Conservation (phyloP, 306 rosid species). For the Clitoria ternatea region DNA sequence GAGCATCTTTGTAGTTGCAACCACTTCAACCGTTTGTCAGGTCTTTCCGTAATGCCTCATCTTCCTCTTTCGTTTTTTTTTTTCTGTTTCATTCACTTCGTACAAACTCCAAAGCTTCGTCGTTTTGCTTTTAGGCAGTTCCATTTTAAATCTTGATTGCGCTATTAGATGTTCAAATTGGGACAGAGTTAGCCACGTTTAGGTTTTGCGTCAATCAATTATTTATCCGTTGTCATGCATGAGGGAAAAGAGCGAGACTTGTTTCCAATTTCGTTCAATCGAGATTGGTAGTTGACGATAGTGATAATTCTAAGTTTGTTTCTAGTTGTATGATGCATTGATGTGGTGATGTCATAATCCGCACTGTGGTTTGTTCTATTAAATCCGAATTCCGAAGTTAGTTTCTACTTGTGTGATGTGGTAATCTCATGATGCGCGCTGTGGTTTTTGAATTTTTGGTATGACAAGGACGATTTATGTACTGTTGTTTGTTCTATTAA, state of each 20-base stretch:
- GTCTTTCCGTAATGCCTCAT: constrained; percentile 23
- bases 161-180: not conserved
- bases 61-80: not conserved
- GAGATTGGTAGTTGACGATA: not conserved
- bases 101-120: not conserved
- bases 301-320: not conserved
- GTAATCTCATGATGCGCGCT: not conserved
- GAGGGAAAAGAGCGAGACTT: not conserved
- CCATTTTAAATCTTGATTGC: not conserved
- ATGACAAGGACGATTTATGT: no score
- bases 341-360: not conserved
- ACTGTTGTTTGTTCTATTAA: no score
- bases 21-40: constrained; percentile 33
- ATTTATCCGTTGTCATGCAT: not conserved
- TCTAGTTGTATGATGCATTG: not conserved
- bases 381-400: no score
- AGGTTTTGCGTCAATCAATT: constrained; percentile 1
- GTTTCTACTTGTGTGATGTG: not conserved
- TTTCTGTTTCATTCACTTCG: not conserved
- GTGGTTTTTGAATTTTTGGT: no score
- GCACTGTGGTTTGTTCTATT: no score
- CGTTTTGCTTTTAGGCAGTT: not conserved
- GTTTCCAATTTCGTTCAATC: not conserved
- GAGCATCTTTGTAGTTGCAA: not conserved
- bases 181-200: not conserved